Evolutionary conservation across 306 rosid species (phyloP), one percentile per base, ranked within the genome.

Genomic region (Gastrolobium villosum): DNA sequence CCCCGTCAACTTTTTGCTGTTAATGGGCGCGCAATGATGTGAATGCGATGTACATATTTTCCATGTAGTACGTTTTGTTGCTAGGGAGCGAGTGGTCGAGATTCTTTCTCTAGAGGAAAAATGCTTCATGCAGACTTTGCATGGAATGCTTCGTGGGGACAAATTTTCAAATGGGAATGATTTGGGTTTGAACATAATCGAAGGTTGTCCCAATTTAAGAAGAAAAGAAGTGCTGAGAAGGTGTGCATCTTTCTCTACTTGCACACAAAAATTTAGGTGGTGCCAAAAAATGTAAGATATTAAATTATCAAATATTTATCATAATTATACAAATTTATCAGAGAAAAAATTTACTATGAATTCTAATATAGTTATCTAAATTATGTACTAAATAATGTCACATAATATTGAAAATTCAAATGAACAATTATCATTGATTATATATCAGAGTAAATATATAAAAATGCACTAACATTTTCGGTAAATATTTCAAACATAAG

Each of bases 111-210:
- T 13, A 15, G n/a, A 39, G 39, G 11, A 40, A 28, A 55, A 41
- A 68, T 46, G 66, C 0, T 54, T 26, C 8, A 40, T 14, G 53
- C 55, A 68, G 54, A 79, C 77, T 75, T 74, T 89, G 92, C 89
- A 86, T 89, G 88, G 72, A 76, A 64, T 64, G 66, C 32, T 34
- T 78, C 59, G 53, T 57, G 89, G 92, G 62, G 92, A 88, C 90
- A 88, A 84, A 73, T 75, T 50, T 90, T 90, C 89, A 84, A 88
- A 86, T 26, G 76, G 13, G 36, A 90, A 90, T 90, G 83, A 88
- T 88, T 79, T 77, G 59, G 77, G 39, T 86, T 86, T 87, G 84
- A 73, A 87, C 75, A n/a, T 49, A 40, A 67, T 65, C 65, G 50
- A 76, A 70, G 46, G 66, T 50, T 77, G 76, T 65, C 77, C 60